Conservation (phyloP, 345 rosid species). For the Lagerstroemia speciosa region DNA sequence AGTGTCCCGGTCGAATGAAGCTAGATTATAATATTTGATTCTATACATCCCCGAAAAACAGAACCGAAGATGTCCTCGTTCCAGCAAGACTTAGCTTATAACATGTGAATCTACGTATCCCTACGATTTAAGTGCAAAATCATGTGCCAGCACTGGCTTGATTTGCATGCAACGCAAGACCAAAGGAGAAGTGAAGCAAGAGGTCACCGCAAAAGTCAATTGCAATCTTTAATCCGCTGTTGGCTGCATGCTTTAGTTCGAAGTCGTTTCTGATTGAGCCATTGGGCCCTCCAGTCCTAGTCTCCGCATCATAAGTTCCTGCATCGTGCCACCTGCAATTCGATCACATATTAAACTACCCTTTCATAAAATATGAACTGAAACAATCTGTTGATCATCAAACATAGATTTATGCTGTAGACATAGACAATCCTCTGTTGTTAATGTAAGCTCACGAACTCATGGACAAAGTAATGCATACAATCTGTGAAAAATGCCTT, state of each 20-base stretch:
- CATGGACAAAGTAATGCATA: background rate
- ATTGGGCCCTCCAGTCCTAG: slow-evolving; percentile 80
- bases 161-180: background rate
- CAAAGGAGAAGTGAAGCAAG: background rate
- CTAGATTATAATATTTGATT: too few relatives aligned
- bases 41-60: background rate
- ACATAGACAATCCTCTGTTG: background rate
- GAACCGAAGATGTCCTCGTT: background rate
- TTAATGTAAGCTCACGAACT: background rate
- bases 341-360: background rate
- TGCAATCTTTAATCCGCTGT: slow-evolving; percentile 57
- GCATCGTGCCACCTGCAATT: slow-evolving; percentile 77
- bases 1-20: too few relatives aligned
- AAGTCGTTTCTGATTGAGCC: slow-evolving; percentile 59
- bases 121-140: background rate
- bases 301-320: slow-evolving; percentile 74
- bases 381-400: background rate
- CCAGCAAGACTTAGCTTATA: too few relatives aligned
- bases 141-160: background rate
- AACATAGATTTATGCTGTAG: background rate
- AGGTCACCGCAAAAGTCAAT: slow-evolving; percentile 62
- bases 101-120: background rate
- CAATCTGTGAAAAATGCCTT: slow-evolving; percentile 7
- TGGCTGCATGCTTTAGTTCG: slow-evolving; percentile 42
- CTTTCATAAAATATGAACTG: background rate